Base-by-base conservation (phyloP, 2,329 filamentous ascomycete species). In the Penicillium sp. region DNA sequence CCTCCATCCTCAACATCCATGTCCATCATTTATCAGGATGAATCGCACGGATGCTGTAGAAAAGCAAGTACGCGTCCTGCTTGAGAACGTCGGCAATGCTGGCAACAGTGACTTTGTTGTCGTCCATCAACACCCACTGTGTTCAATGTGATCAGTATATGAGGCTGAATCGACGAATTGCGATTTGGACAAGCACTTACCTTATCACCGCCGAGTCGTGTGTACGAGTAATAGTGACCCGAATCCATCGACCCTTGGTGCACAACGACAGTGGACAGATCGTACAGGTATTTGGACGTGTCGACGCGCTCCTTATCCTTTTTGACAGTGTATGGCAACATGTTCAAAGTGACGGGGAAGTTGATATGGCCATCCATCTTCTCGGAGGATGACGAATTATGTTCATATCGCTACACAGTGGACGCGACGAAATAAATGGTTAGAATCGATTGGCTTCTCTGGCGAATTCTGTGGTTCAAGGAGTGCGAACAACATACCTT, bases 121-220 rank as follows among this genome's bases (percentile, higher is more conserved):
- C 91, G 63, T 97, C 94, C 70, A 96, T 96, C 47, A 88, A 83
- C 67, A 95, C 95, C 91, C 91, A 97, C 79, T 95, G 56, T 12
- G 52, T 64, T 26, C 26, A 11, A 9, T 37, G 39, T 5, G 24
- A 37, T 57, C 34, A 55, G 46, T 8, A 36, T 12, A 9, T 11
- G n/a, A 2, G 1, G 9, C 4, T 27, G 6, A 4, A 44, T 43
- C 45, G 36, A 6, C 11, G 27, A 37, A 9, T 29, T 29, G 12
- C 5, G 18, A 34, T 13, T 5, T 9, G 2, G 1, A 43, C 3
- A 9, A 11, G 4, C 36, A 64, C 74, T 53, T 66, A 81, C 80
- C 74, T 86, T 81, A 47, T 88, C 85, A 4, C 84, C 86, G 50
- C 91, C 85, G 40, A 88, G 77, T 50, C 87, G 90, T 24, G 57